A percentile compares a stretch with the other conserved stretches of the same genome.
Conservation (phyloP, 1,284 basidiomycete genomes). For the Cryptococcus sp. region DNA sequence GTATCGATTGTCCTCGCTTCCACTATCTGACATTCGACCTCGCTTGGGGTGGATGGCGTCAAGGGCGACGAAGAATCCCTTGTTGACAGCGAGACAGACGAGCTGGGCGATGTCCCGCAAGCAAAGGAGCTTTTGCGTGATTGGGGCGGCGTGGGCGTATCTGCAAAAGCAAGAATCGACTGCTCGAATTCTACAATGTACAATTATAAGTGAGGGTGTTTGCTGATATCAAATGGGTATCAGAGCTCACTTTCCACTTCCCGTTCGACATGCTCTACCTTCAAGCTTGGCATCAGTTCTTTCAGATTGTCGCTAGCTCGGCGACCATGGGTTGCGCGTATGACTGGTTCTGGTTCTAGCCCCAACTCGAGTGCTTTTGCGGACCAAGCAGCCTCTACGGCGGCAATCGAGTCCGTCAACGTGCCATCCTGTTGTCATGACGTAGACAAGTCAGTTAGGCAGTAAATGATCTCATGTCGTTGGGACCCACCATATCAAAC, state of each 20-base stretch:
- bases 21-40: no score
- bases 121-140: conserved; percentile 49
- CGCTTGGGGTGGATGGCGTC: no score
- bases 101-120: conserved; percentile 4
- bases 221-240: not conserved
- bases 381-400: conserved; percentile 76
- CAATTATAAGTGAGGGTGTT: not conserved
- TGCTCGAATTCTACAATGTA: conserved; percentile 62
- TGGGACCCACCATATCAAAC: conserved; percentile 67
- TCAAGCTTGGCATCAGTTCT: conserved; percentile 62
- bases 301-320: conserved; percentile 67
- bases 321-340: conserved; percentile 73
- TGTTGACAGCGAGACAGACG: conserved; percentile 3
- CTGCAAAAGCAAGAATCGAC: conserved; percentile 70
- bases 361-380: conserved; percentile 70
- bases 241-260: conserved; percentile 59
- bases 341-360: conserved; percentile 64
- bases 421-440: conserved; percentile 68
- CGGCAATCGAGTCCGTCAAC: conserved; percentile 71
- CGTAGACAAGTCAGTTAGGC: not conserved
- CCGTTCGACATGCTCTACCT: conserved; percentile 64
- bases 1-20: conserved; percentile 7
- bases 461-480: not conserved
- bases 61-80: no score
- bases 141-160: conserved; percentile 64